Conservation (phyloP, 192 early-diverging fungal species). For the Gaertneriomyces semiglobifer region DNA sequence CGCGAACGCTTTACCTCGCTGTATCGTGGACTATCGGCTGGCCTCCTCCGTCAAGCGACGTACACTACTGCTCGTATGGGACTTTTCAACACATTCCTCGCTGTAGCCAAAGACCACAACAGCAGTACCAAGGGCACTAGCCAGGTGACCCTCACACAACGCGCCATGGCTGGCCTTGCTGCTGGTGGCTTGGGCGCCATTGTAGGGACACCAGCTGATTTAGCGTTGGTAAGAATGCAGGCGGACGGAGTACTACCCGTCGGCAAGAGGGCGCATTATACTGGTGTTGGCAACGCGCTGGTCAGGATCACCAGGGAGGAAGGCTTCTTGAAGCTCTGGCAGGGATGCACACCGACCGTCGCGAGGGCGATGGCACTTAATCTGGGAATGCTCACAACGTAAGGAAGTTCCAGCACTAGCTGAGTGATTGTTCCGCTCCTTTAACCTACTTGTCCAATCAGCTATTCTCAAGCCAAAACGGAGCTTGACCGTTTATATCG, state of each 20-base stretch:
- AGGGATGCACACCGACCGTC: slow-evolving; percentile 44
- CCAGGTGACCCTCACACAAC: slow-evolving; percentile 39
- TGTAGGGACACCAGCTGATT: slow-evolving; percentile 45
- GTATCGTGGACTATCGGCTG: slow-evolving; percentile 51
- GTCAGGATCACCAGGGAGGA: slow-evolving; percentile 38
- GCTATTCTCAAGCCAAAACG: slow-evolving; percentile 44
- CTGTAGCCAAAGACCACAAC: slow-evolving; percentile 30
- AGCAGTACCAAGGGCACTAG: slow-evolving; percentile 16
- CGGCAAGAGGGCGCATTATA: slow-evolving; percentile 43
- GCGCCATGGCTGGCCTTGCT: slow-evolving; percentile 40
- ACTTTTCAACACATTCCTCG: slow-evolving; percentile 52
- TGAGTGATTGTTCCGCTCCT: slow-evolving; percentile 4
- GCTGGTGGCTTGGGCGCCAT: slow-evolving; percentile 50
- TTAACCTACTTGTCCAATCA: slow-evolving; percentile 3
- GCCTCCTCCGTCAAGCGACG: slow-evolving; percentile 52
- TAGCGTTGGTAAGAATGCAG: slow-evolving; percentile 48
- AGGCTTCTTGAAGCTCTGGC: slow-evolving; percentile 47
- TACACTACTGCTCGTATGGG: slow-evolving; percentile 55
- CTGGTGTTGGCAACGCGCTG: slow-evolving; percentile 43
- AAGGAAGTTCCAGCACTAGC: slow-evolving; percentile 4
- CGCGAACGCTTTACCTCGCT: slow-evolving; percentile 35
- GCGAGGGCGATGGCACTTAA: slow-evolving; percentile 52
- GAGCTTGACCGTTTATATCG: slow-evolving; percentile 39
- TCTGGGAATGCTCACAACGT: slow-evolving; percentile 51
- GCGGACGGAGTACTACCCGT: slow-evolving; percentile 42